Evolutionary conservation across 495 filamentous ascomycete genomes (phyloP), one percentile per base, ranked within the genome.

Genomic region (Articulospora tetracladia): DNA sequence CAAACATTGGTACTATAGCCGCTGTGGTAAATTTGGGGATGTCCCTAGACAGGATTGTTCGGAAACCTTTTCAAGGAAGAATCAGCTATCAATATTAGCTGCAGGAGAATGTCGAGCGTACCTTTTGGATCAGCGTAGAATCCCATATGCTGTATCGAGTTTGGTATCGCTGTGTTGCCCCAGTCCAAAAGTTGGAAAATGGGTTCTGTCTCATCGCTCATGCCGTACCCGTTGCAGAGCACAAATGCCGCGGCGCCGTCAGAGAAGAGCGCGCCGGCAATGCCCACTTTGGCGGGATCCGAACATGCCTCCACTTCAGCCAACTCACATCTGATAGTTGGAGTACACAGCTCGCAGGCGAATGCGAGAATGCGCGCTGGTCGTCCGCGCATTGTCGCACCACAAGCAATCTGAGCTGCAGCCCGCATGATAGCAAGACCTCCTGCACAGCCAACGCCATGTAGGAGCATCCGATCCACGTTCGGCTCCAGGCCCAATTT

Each of bases 381-480:
- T 50, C 67, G 67, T 28, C 67, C 58, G 23, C 68, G 65, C 28
- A 67, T 60, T n/a, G 71, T 66, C 1, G 76, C 68, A 19, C 69
- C 76, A 13, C 65, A 58, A 15, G 74, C 76, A 22, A 79, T 61
- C 28, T 75, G 69, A 19, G 73, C 62, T 23, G 77, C 77, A 10
- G 68, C 66, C 12, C 77, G 70, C 41, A 79, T 71, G 23, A 78
- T 73, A 26, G 74, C 73, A 13, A 84, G 68, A 11, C 77, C 76
- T 12, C 77, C 77, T 1, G 77, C 76, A 53, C 77, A 79, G 10
- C 77, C 77, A 24, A 77, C 73, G 0, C 77, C 77, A 30, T 73
- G 64, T 23, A 79, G 67, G 11, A 79, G 66, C 13, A 72, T 64
- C 24, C 74, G 67, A 20, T 79, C 74, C 3, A 72, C 70, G 22